Evolutionary conservation across 768 basidiomycete species (phyloP).

Genomic region (Lactarius sanguifluus): DNA sequence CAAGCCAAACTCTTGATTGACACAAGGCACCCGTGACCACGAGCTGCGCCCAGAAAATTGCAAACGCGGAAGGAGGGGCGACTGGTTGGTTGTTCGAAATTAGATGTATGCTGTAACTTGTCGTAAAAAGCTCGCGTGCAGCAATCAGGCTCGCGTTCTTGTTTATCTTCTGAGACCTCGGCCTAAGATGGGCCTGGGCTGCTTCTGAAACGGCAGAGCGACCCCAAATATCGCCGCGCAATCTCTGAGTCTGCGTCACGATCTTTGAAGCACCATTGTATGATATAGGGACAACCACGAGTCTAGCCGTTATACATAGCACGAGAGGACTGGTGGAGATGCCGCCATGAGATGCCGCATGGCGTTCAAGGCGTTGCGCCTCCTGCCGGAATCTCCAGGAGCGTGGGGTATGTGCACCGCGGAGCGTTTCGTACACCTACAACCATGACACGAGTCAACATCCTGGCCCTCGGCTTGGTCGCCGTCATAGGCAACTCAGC

Average conservation of each 20-base stretch:
- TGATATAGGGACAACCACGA: neutral
- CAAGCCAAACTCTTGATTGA: neutral
- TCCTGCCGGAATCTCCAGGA: too few species aligned
- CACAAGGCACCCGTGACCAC: neutral
- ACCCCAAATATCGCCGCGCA: neutral
- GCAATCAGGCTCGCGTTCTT: neutral
- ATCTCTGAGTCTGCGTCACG: neutral
- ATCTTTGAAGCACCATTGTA: neutral
- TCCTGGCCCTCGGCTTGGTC: neutral
- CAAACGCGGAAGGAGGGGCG: neutral
- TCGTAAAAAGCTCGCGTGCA: neutral
- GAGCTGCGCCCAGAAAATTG: neutral
- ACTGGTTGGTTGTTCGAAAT: neutral
- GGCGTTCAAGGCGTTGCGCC: neutral
- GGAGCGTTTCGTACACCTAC: neutral
- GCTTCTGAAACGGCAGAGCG: neutral
- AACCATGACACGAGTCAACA: conserved; percentile 10
- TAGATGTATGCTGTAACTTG: neutral
- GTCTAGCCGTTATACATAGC: neutral
- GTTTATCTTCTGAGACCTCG: neutral
- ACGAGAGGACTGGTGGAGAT: neutral
- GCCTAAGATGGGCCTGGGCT: neutral
- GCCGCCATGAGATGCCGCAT: neutral
- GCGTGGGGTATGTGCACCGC: neutral
- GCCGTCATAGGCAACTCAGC: neutral